Evolutionary conservation across 2,329 filamentous ascomycete species (phyloP).

Genomic region (Kalaharituber pfeilii): DNA sequence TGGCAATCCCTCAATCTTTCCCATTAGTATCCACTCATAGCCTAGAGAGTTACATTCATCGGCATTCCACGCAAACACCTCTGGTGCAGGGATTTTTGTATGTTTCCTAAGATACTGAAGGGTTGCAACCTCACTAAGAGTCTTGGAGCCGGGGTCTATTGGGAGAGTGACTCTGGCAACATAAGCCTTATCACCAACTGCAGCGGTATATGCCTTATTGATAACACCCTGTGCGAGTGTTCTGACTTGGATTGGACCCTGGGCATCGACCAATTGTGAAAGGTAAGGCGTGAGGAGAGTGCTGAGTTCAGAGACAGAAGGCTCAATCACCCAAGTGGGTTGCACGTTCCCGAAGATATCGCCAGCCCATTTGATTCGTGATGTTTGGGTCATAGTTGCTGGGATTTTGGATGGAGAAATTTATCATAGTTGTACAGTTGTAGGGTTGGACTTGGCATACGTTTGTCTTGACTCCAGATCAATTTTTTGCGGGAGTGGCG

Average conservation of each 20-base stretch:
- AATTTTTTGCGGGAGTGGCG: no score
- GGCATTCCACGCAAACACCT: constrained; percentile 26
- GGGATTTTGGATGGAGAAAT: no score
- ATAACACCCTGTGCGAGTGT: constrained; percentile 7
- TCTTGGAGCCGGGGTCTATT: constrained; percentile 27
- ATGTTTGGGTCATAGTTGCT: no score
- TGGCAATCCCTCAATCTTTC: constrained; percentile 17
- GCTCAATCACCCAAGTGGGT: background rate
- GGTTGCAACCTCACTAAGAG: constrained; percentile 28
- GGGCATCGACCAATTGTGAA: no score
- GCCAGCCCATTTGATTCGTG: background rate
- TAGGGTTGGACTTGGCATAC: no score
- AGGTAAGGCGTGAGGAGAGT: background rate
- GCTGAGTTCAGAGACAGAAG: background rate
- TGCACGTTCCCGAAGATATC: background rate
- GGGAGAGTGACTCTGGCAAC: constrained; percentile 24
- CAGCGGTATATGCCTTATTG: constrained; percentile 10
- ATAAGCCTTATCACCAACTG: background rate
- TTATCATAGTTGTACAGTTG: no score
- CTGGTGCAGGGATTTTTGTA: constrained; percentile 26
- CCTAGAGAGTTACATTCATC: constrained; percentile 25
- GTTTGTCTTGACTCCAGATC: no score
- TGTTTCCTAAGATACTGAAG: constrained; percentile 24
- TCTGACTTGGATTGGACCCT: constrained; percentile 4
- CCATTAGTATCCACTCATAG: constrained; percentile 31